phyloP scores from a whole-genome alignment of 495 filamentous ascomycete species.

The Clohesyomyces aquaticus region DNA sequence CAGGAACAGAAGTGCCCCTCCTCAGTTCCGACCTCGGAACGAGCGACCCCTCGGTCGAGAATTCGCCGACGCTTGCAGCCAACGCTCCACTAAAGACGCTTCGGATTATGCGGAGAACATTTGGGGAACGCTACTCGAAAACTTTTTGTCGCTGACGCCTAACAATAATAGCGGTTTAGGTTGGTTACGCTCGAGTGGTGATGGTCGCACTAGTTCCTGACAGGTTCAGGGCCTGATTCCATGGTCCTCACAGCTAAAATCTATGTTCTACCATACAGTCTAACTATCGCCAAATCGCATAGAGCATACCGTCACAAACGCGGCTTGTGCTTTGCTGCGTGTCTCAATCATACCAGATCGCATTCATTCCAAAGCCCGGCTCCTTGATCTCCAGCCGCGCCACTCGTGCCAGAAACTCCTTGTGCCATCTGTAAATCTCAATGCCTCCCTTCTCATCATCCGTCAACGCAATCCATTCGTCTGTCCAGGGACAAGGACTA shows the following conservation, averaged over 20 bases:
- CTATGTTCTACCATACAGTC: neutral
- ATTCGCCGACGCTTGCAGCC: neutral
- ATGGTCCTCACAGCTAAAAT: no score
- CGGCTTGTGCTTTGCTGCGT: neutral
- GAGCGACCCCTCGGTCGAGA: neutral
- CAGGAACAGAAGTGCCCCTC: slow-evolving; percentile 13
- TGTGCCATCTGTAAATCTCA: slow-evolving; percentile 83
- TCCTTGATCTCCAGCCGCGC: slow-evolving; percentile 74
- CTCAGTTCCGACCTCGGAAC: slow-evolving; percentile 31
- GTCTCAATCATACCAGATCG: slow-evolving; percentile 80
- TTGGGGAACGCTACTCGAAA: no score
- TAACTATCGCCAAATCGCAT: neutral
- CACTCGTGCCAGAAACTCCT: slow-evolving; percentile 75
- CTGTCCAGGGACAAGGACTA: slow-evolving; percentile 75
- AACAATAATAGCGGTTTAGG: no score
- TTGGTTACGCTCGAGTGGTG: no score
- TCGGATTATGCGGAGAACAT: neutral
- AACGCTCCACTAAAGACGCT: neutral
- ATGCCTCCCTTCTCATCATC: slow-evolving; percentile 83
- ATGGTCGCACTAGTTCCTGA: no score
- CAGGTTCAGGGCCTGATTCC: no score
- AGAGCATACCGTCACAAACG: no score
- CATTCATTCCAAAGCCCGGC: slow-evolving; percentile 87
- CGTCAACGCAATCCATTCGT: slow-evolving; percentile 83
- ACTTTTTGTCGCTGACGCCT: no score